Evolutionary conservation across 2,329 filamentous ascomycete genomes (phyloP), one percentile per base, ranked within the genome.

Genomic region (Orbilia brochopaga): DNA sequence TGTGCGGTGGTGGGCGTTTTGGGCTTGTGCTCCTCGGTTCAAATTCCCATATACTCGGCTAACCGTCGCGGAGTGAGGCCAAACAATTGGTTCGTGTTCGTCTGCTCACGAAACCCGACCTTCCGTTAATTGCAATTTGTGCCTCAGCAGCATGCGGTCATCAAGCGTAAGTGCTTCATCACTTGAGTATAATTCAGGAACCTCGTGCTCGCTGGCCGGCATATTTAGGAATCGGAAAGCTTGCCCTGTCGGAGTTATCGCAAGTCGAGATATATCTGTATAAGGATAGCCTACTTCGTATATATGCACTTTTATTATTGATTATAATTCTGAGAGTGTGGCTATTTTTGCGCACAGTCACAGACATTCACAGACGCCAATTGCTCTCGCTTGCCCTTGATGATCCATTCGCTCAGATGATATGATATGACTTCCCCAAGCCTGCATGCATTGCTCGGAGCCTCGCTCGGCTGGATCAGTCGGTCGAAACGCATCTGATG

Each of bases 1-100:
- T 32, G 27, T 32, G 8, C 37, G 37, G 44, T 19, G 7, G 19
- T 35, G 23, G 19, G 23, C 27, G n/a, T 46, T 32, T 46, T 51
- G 48, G 42, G 51, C 53, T 56, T 69, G 64, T 60, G 60, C 44
- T 48, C 67, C 67, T 72, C 67, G 67, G 67, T 72, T 72, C 67
- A 72, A 69, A 72, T 61, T 72, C 60, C 67, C 54, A 65, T 30
- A 5, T 13, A 53, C 50, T 65, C 67, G 67, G 67, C 55, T 65
- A 65, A 30, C 58, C 15, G 60, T 58, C 40, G 17, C 11, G 11
- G 42, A 44, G 46, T 19, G 46, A 24, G 30, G 30, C 13, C 8
- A 27, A n/a, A 48, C 17, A 23, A 21, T 48, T 40, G 8, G 46
- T 35, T 21, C 46, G n/a, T 21, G 56, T 4, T 58, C 23, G n/a